Evolutionary conservation across 2,329 filamentous ascomycete genomes (phyloP), one percentile per base, ranked within the genome.

Genomic region (Penicillium vulpinum): DNA sequence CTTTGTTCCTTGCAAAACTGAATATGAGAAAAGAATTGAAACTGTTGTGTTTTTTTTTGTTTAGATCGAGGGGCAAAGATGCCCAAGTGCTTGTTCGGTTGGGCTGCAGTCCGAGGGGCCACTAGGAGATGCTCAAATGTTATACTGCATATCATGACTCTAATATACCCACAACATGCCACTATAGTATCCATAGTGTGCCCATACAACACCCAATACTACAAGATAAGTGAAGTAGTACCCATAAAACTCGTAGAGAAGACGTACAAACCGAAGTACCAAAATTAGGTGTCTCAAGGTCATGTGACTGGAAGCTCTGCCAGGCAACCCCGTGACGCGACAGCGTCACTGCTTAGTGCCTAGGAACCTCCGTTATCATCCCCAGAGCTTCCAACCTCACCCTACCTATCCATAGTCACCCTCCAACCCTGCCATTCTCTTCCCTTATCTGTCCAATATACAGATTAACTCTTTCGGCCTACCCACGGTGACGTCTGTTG

Each of bases 321-420:
- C 59, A 71, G 69, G 64, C 64, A 71, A 67, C 68, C 65, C 66
- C 68, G 68, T 71, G 69, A 71, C 69, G 68, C 67, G 66, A 62
- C 60, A 60, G 58, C 57, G 57, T 58, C 57, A 54, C 55, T 55
- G 56, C 62, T 58, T 40, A 55, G 57, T 50, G 47, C 38, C 49
- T 44, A 35, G 38, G 49, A 51, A 51, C 49, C 39, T 51, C 57
- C 56, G 40, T 53, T 54, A 48, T 50, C 57, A 56, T 58, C 59
- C 66, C 45, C 63, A 62, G 64, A 67, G 49, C 67, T 70, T 64
- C 51, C 62, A 50, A 56, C 45, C 52, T 60, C 51, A 50, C 53
- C 45, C 47, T 40, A 51, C 21, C 39, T 51, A 51, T 51, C 46
- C 41, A 51, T 40, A 40, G 10, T 53, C 21, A 26, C 40, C 36